Conservation (phyloP, 352 stramenopile species). For the Saprolegnia diclina region DNA sequence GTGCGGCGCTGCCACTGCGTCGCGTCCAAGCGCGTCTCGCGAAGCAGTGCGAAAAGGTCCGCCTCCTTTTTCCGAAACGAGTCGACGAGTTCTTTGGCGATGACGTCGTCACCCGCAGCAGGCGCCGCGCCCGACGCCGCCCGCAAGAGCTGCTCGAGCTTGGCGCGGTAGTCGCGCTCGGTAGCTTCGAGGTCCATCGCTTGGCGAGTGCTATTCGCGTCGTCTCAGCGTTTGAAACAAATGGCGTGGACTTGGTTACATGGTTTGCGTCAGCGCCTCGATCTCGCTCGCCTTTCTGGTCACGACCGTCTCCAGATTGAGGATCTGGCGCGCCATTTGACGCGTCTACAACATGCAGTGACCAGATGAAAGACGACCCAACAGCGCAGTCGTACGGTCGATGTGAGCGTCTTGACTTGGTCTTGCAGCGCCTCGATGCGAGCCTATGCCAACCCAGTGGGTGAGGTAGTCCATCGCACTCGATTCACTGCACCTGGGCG, state of each 20-base stretch:
- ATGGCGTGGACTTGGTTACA: background rate
- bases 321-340: slow-evolving; percentile 3
- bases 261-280: background rate
- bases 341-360: background rate
- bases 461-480: background rate
- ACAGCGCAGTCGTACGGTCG: background rate
- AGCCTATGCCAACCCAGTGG: background rate
- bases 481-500: background rate
- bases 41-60: background rate
- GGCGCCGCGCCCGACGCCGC: background rate
- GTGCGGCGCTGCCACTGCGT: background rate
- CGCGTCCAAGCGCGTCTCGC: background rate
- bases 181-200: background rate
- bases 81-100: background rate
- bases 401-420: background rate
- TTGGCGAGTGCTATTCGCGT: background rate
- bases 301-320: background rate
- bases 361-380: background rate
- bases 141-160: slow-evolving; percentile 1
- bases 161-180: background rate
- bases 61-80: slow-evolving; percentile 15
- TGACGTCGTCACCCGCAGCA: background rate
- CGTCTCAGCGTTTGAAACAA: background rate
- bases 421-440: background rate
- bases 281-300: background rate